Percentiles rank a stretch among this genome's conserved stretches.
Conservation (phyloP, 495 filamentous ascomycete species). For the Pyrenopolyporus hunteri region DNA sequence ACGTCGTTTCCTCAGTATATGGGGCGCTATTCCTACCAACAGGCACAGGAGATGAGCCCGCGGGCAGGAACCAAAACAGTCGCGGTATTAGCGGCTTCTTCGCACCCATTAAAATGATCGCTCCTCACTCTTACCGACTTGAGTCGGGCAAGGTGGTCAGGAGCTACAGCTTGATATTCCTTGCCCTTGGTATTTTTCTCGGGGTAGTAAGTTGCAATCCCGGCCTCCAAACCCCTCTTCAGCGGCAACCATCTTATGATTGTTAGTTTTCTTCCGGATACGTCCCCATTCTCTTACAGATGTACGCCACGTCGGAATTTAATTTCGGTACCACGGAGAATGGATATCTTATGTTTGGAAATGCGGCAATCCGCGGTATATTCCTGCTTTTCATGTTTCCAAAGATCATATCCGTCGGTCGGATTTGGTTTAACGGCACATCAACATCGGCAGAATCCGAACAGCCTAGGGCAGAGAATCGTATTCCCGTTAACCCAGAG, state of each 20-base stretch:
- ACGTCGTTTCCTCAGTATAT: constrained; percentile 50
- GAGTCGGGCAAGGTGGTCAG: constrained; percentile 47
- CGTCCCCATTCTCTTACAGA: constrained; percentile 56
- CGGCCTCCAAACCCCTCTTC: not conserved
- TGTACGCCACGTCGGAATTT: constrained; percentile 61
- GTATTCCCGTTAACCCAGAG: constrained; percentile 43
- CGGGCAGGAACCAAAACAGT: constrained; percentile 35
- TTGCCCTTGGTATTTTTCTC: constrained; percentile 61
- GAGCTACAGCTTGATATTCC: constrained; percentile 58
- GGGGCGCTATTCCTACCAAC: constrained; percentile 40
- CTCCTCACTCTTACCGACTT: constrained; percentile 53
- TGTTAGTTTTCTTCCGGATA: constrained; percentile 59
- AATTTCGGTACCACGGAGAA: constrained; percentile 60
- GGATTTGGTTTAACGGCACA: constrained; percentile 49
- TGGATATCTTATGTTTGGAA: constrained; percentile 58
- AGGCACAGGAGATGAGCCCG: constrained; percentile 4
- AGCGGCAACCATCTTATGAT: not conserved
- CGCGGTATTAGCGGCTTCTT: constrained; percentile 55
- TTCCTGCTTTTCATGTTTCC: constrained; percentile 63
- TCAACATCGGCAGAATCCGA: constrained; percentile 6
- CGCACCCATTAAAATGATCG: constrained; percentile 58
- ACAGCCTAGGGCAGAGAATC: constrained; percentile 11
- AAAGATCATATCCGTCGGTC: constrained; percentile 56
- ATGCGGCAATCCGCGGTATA: constrained; percentile 57
- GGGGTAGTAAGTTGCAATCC: constrained; percentile 50